phyloP scores from a whole-genome alignment of 805 yeast species.

The Wickerhamomyces bisporus region DNA sequence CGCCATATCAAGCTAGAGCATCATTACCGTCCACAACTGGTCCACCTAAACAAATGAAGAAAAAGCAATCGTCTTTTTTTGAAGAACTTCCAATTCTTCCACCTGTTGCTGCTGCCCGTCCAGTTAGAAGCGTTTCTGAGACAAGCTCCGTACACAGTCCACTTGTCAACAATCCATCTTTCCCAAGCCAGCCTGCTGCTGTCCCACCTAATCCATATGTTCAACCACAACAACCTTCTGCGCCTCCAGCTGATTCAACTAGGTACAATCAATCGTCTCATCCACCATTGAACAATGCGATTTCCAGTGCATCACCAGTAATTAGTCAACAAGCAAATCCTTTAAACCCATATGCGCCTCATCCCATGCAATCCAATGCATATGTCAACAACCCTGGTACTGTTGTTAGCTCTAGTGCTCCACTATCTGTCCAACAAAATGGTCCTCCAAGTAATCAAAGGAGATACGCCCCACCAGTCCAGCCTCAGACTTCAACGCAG shows the following conservation, averaged over 20 bases:
- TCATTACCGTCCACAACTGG: conserved; percentile 1
- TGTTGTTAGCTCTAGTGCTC: background rate
- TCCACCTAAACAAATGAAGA: conserved; percentile 19
- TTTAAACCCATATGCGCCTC: background rate
- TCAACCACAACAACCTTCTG: background rate
- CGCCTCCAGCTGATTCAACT: background rate
- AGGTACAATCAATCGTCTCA: background rate
- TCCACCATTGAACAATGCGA: no score
- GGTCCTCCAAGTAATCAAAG: no score
- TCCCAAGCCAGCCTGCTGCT: conserved; percentile 10
- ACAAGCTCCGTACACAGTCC: conserved; percentile 6
- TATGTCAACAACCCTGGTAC: no score
- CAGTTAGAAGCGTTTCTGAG: conserved; percentile 9
- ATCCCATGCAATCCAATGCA: no score
- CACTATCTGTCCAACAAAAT: background rate
- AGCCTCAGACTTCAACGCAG: background rate
- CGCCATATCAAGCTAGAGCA: background rate
- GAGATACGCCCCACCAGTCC: background rate
- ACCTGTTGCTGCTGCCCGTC: conserved; percentile 17
- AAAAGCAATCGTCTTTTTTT: conserved; percentile 41
- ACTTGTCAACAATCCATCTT: background rate
- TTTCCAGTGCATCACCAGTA: no score
- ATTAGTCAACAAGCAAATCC: background rate
- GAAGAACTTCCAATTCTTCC: conserved; percentile 50
- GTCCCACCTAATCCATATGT: conserved; percentile 13